These are phyloP conservation scores for Aspergillus indologenus DNA, from an alignment of 495 filamentous ascomycete species.

Conservation along the genomic window DNA sequence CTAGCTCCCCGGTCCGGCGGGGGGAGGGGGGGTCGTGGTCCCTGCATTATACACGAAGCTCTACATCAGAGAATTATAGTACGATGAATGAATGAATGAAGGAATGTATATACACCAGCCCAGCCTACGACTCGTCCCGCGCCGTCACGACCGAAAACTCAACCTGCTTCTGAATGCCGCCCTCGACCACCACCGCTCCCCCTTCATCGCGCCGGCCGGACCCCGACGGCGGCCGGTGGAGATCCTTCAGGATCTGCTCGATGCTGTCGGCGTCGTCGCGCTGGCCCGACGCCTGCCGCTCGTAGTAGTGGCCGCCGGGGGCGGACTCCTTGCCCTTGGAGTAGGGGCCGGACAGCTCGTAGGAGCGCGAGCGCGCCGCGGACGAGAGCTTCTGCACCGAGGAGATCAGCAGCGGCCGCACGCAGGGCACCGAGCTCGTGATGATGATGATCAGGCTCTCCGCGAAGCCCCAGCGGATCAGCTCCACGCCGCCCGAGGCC, in stretches of 20 bases:
- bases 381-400: neutral
- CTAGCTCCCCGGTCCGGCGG: too few species aligned
- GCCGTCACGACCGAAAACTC: slow-evolving; percentile 27
- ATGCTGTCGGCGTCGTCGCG: slow-evolving; percentile 29
- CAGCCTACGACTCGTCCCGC: too few species aligned
- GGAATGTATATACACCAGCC: too few species aligned
- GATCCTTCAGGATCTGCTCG: slow-evolving; percentile 29
- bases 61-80: too few species aligned
- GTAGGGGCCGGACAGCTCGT: slow-evolving; percentile 32
- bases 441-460: slow-evolving; percentile 8
- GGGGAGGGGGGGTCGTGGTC: too few species aligned
- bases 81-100: too few species aligned
- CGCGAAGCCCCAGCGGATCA: slow-evolving; percentile 4
- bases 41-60: too few species aligned
- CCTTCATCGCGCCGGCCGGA: slow-evolving; percentile 16
- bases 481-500: neutral
- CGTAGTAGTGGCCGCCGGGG: neutral
- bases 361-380: slow-evolving; percentile 25
- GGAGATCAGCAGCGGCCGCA: slow-evolving; percentile 2
- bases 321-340: slow-evolving; percentile 3
- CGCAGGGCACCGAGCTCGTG: slow-evolving; percentile 8
- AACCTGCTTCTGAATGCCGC: slow-evolving; percentile 34
- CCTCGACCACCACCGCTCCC: slow-evolving; percentile 5
- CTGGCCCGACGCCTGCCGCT: neutral
- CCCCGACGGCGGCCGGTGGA: neutral